A percentile compares a stretch with the other conserved stretches of the same genome.
These are phyloP conservation scores for Diaporthe citrichinensis DNA, from an alignment of 2,329 filamentous ascomycete genomes.

Conservation along the genomic window DNA sequence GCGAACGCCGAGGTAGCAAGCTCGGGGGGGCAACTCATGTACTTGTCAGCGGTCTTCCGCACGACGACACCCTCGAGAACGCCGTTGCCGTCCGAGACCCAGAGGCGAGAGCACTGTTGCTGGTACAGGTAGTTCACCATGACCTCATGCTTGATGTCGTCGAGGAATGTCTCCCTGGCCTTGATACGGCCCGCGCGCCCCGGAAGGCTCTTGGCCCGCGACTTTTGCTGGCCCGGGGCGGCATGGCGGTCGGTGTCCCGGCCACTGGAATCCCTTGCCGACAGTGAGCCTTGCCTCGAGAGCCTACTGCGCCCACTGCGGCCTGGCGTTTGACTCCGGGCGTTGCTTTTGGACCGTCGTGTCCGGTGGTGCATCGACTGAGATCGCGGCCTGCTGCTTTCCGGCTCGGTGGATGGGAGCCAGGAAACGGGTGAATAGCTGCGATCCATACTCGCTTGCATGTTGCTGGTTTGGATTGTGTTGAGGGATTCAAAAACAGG, in stretches of 20 bases:
- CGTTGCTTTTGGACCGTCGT: background rate
- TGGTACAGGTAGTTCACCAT: constrained; percentile 89
- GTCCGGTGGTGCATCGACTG: background rate
- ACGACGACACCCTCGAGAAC: constrained; percentile 81
- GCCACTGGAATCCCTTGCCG: constrained; percentile 47
- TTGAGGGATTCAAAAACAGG: too few relatives aligned
- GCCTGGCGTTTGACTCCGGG: background rate
- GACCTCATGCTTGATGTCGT: constrained; percentile 84
- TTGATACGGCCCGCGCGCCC: constrained; percentile 55
- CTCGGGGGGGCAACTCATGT: constrained; percentile 80
- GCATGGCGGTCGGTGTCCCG: constrained; percentile 63
- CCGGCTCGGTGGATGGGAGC: background rate
- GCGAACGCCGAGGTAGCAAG: constrained; percentile 75
- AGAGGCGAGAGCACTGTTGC: constrained; percentile 81
- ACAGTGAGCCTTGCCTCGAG: background rate
- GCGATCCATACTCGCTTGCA: background rate
- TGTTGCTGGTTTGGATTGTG: background rate
- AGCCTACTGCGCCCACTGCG: background rate
- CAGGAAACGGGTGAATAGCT: background rate
- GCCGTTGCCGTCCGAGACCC: constrained; percentile 79
- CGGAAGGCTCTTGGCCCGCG: constrained; percentile 67
- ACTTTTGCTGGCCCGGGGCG: constrained; percentile 50
- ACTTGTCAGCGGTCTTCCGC: constrained; percentile 76
- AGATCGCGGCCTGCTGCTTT: background rate
- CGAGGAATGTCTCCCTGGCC: constrained; percentile 70